Evolutionary conservation across 331 rosid genomes (phyloP).

Genomic region (Pyrus hybrid): DNA sequence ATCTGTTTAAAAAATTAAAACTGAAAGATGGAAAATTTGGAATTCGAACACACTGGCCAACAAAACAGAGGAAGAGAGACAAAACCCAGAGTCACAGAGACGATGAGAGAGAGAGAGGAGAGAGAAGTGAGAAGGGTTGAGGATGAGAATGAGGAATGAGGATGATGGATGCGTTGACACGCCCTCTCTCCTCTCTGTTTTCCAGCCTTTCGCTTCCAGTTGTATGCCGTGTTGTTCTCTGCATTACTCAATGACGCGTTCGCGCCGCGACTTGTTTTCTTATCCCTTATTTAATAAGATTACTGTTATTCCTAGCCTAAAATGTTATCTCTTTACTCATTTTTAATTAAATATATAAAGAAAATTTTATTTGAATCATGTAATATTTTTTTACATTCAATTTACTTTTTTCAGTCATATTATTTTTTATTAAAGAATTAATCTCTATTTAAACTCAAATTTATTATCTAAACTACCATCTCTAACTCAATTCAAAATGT

Average conservation of each 20-base stretch:
- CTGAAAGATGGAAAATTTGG: background rate
- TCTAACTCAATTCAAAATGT: too few relatives aligned
- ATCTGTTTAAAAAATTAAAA: background rate
- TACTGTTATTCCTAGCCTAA: too few relatives aligned
- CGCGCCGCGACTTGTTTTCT: slow-evolving; percentile 6
- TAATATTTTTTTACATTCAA: too few relatives aligned
- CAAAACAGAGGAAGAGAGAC: background rate
- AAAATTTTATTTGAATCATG: too few relatives aligned
- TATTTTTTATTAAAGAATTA: too few relatives aligned
- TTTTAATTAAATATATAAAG: too few relatives aligned
- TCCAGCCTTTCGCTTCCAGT: background rate
- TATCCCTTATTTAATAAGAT: too few relatives aligned
- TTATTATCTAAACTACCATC: too few relatives aligned
- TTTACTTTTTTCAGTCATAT: too few relatives aligned
- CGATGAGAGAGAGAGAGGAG: background rate
- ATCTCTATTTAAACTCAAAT: too few relatives aligned
- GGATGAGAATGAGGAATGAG: slow-evolving; percentile 11
- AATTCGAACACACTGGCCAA: background rate
- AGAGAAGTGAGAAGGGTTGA: slow-evolving; percentile 8
- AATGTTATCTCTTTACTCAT: too few relatives aligned
- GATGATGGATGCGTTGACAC: slow-evolving; percentile 30
- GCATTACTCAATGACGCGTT: slow-evolving; percentile 16
- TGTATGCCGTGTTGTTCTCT: slow-evolving; percentile 2
- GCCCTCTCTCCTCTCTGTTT: background rate
- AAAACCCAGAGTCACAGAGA: background rate